Evolutionary conservation across 768 basidiomycete genomes (phyloP), one percentile per base, ranked within the genome.

Genomic region (Phaeotremella fagi): DNA sequence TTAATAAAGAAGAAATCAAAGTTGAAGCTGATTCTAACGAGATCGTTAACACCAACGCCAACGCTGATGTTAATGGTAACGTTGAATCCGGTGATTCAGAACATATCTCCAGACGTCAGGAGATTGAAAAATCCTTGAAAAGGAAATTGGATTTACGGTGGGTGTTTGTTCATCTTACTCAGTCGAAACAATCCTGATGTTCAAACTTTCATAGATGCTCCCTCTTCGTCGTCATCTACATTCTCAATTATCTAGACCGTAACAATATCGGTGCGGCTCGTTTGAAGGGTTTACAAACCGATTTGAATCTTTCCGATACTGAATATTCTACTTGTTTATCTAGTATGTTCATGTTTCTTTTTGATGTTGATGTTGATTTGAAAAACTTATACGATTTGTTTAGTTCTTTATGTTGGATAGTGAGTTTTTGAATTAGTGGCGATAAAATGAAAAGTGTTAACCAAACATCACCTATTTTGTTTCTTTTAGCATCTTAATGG

Each of bases 101-200:
- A 41, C 38, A 41, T 18, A 22, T 6, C 9, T 41, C 38, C 12
- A 44, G 44, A 15, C 47, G 64, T 27, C 18, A 26, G 4, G 9
- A 12, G 26, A 52, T 69, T 14, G 74, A 75, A 54, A 66, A 66
- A 51, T 59, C 60, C 22, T 61, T 75, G 45, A 48, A 68, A 31
- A 26, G 68, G 7, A 75, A 75, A 64, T 57, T 77, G 26, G 75
- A 75, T 45, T 22, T 64, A 4, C 53, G 71, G 11, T 66, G 66
- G 51, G 57, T 52, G 1, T 53, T 68, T 27, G 26, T 16, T 4
- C 22, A 4, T 45, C 14, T 26, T n/a, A 27, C 22, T 26, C 16
- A 7, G 18, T 16, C 27, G 24, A 18, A 24, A 45, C 45, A 18
- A 24, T 11, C 11, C 45, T 20, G 45, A 18, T 16, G 9, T 26